phyloP scores from a whole-genome alignment of 768 basidiomycete genomes.

The Mycena polygramma region DNA sequence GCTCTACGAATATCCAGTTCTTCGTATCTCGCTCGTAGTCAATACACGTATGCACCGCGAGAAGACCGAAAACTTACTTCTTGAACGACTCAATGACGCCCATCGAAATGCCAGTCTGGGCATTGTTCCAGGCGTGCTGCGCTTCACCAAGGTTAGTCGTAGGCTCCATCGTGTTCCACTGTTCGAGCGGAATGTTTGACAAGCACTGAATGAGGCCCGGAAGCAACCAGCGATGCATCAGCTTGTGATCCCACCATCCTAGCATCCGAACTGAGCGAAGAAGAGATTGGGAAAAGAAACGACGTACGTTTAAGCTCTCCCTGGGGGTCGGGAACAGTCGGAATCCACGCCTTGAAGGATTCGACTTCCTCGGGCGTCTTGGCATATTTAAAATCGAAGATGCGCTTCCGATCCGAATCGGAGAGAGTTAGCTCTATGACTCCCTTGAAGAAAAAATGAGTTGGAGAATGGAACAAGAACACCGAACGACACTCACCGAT shows the following conservation, averaged over 20 bases:
- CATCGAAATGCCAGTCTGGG: slow-evolving; percentile 24
- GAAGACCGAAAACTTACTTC: slow-evolving; percentile 15
- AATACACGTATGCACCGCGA: neutral
- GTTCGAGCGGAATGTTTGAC: slow-evolving; percentile 21
- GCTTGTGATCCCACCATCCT: slow-evolving; percentile 31
- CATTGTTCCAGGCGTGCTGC: slow-evolving; percentile 25
- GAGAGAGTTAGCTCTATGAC: slow-evolving; percentile 7
- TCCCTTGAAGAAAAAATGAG: slow-evolving; percentile 5
- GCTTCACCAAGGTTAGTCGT: slow-evolving; percentile 28
- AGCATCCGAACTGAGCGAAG: neutral
- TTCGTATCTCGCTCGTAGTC: slow-evolving; percentile 21
- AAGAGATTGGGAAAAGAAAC: neutral
- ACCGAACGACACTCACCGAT: slow-evolving; percentile 13
- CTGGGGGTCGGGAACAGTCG: slow-evolving; percentile 8
- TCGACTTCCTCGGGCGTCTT: slow-evolving; percentile 18
- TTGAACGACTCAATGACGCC: slow-evolving; percentile 30
- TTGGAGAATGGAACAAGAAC: no score
- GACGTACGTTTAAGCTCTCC: slow-evolving; percentile 13
- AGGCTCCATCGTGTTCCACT: slow-evolving; percentile 26
- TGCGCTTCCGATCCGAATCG: neutral
- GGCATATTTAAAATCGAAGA: slow-evolving; percentile 16
- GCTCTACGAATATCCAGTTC: slow-evolving; percentile 21
- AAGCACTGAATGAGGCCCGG: slow-evolving; percentile 20
- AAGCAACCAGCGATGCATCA: slow-evolving; percentile 28
- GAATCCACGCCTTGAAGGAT: slow-evolving; percentile 16